Evolutionary conservation across 805 yeast genomes (phyloP), one percentile per base, ranked within the genome.

Genomic region (Yamadazyma philogaea): DNA sequence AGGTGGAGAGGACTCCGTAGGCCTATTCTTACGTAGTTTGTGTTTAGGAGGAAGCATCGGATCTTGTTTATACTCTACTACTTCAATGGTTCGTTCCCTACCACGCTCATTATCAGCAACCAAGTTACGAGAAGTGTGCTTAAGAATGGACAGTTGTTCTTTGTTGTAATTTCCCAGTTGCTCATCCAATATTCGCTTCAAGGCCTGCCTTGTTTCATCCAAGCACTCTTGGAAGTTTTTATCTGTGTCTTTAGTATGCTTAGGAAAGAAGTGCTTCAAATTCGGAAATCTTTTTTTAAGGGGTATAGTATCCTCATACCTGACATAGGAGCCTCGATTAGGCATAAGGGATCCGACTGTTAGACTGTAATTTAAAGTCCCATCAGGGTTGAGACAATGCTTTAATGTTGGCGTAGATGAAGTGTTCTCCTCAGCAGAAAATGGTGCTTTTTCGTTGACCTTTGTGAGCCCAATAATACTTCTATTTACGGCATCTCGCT

Each of bases 21-120:
- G 81, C 4, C 93, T 84, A 22, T 85, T 80, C 48, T 84, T 82
- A 28, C 88, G 79, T 42, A 84, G 72, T 55, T 81, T 82, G 63
- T 83, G 81, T 43, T 80, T 79, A 0, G 90, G 81, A 0, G 96
- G 96, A 27, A 87, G 79, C 75, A 90, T 74, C 0, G 98, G 98
- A 64, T 91, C 98, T 36, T 75, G 73, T 46, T 80, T 75, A 34
- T 70, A 75, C 42, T 82, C 87, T 11, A 81, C 79, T 33, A 90
- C 79, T 52, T 81, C 81, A 20, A 89, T 74, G 3, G 74, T 64
- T 43, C 87, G 50, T 24, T 56, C 63, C 32, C 57, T 22, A 18
- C 52, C 54, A 3, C 49, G 49, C 8, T 43, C 46, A 5, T 43
- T 42, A 4, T 32, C 19, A 47, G 10, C 46, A 7, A 40, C 34